Evolutionary conservation across 306 rosid genomes (phyloP).

Genomic region (Dicorynia guianensis): DNA sequence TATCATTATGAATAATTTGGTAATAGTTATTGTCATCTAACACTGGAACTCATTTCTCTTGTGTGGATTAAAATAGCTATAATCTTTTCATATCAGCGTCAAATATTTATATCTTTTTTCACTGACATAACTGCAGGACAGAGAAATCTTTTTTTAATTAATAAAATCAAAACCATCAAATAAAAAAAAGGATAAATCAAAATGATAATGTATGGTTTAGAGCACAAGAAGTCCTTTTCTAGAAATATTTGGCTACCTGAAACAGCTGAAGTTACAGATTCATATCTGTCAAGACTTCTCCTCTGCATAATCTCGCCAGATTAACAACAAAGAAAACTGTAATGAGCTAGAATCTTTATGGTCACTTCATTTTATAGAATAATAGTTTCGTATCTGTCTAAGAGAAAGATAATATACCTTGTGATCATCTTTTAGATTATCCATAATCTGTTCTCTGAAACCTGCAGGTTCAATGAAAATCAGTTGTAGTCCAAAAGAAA

Average conservation of each 20-base stretch:
- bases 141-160: not conserved
- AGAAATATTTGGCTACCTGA: slow-evolving; percentile 62
- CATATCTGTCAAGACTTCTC: slow-evolving; percentile 71
- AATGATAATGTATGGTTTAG: slow-evolving; percentile 13
- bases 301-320: slow-evolving; percentile 59
- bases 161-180: slow-evolving; percentile 17
- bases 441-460: slow-evolving; percentile 84
- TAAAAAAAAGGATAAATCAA: slow-evolving; percentile 18
- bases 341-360: slow-evolving; percentile 26
- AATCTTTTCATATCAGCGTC: not conserved
- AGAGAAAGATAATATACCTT: slow-evolving; percentile 61
- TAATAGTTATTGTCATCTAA: not conserved
- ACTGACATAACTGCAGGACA: not conserved
- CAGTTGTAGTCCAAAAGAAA: slow-evolving; percentile 15
- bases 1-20: too few species aligned
- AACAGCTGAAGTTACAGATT: slow-evolving; percentile 78
- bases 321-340: slow-evolving; percentile 14
- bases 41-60: not conserved
- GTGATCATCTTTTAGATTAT: slow-evolving; percentile 75
- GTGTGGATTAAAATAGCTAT: slow-evolving; percentile 8
- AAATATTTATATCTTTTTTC: not conserved
- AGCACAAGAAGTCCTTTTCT: slow-evolving; percentile 9
- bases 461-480: slow-evolving; percentile 63
- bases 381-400: slow-evolving; percentile 15
- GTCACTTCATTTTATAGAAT: slow-evolving; percentile 16